Percentiles rank a stretch among this genome's conserved stretches.
Conservation (phyloP, 179 eudicot species). For the Silene noctiflora region DNA sequence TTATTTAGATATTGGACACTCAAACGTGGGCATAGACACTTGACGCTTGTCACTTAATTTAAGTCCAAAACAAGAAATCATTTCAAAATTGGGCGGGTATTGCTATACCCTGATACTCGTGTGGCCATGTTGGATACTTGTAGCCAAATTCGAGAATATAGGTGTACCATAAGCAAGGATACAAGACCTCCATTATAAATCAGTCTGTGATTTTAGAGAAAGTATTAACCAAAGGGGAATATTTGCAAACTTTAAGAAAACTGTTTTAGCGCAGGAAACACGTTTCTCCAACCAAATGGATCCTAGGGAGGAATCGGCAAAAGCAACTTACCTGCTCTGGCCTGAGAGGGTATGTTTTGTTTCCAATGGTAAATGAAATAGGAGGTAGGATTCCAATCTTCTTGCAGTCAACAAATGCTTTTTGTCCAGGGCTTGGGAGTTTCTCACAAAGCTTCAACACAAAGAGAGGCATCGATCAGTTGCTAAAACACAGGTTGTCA, state of each 20-base stretch:
- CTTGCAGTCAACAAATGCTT: constrained; percentile 34
- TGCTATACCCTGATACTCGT: too few relatives aligned
- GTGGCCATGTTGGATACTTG: too few relatives aligned
- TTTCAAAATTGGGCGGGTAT: not conserved
- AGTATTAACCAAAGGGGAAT: too few relatives aligned
- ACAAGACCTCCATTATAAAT: too few relatives aligned
- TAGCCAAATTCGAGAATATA: too few relatives aligned
- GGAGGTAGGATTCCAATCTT: constrained; percentile 29
- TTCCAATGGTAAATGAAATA: constrained; percentile 37
- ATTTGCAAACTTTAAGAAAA: too few relatives aligned
- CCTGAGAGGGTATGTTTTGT: constrained; percentile 29
- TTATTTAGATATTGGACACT: not conserved
- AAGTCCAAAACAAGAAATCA: not conserved
- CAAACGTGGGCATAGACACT: not conserved
- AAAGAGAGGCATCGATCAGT: not conserved
- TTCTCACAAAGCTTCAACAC: constrained; percentile 37
- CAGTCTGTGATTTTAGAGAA: too few relatives aligned
- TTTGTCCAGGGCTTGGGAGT: constrained; percentile 37
- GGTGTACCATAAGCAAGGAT: too few relatives aligned
- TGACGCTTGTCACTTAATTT: not conserved
- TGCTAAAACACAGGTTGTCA: constrained; percentile 6
- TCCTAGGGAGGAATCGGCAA: too few relatives aligned
- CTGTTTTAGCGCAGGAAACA: too few relatives aligned
- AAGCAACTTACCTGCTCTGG: constrained; percentile 33
- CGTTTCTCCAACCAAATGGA: too few relatives aligned